Evolutionary conservation across 2,329 filamentous ascomycete genomes (phyloP).

Genomic region (Elsinoe perseae): DNA sequence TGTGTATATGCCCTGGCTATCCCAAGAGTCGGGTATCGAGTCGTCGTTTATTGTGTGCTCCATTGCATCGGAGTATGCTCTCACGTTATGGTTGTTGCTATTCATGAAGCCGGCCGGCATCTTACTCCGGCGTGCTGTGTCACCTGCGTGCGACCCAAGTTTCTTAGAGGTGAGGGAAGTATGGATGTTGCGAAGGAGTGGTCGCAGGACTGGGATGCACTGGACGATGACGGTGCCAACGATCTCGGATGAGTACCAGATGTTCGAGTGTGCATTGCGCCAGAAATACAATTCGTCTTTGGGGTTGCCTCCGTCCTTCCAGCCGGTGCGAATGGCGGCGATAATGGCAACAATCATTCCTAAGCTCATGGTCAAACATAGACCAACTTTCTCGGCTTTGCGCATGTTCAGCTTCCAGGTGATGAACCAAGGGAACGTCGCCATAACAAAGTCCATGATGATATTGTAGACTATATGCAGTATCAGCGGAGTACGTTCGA

Average conservation of each 20-base stretch:
- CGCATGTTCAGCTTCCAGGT: conserved; percentile 44
- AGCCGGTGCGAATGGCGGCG: conserved; percentile 41
- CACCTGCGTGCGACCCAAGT: conserved; percentile 21
- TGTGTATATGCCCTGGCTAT: conserved; percentile 8
- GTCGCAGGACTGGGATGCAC: conserved; percentile 46
- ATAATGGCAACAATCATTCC: conserved; percentile 45
- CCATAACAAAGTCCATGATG: conserved; percentile 48
- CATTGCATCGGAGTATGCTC: conserved; percentile 4
- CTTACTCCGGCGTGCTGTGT: not conserved
- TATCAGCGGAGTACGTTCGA: conserved; percentile 7
- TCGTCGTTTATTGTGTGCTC: conserved; percentile 2
- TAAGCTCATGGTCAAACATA: conserved; percentile 46
- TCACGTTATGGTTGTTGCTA: conserved; percentile 1
- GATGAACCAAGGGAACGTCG: conserved; percentile 44
- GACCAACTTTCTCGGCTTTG: conserved; percentile 42
- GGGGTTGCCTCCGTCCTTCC: conserved; percentile 43
- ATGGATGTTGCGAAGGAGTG: conserved; percentile 39
- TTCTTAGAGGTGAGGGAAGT: conserved; percentile 33
- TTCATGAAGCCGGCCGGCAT: conserved; percentile 1
- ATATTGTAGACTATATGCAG: conserved; percentile 43
- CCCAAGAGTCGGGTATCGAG: conserved; percentile 5
- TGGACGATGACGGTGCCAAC: conserved; percentile 50
- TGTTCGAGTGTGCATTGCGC: conserved; percentile 40
- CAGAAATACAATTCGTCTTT: conserved; percentile 44
- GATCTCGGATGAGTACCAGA: conserved; percentile 47